These are phyloP conservation scores for Acer yangbiense DNA, from an alignment of 345 rosid genomes.

Conservation along the genomic window DNA sequence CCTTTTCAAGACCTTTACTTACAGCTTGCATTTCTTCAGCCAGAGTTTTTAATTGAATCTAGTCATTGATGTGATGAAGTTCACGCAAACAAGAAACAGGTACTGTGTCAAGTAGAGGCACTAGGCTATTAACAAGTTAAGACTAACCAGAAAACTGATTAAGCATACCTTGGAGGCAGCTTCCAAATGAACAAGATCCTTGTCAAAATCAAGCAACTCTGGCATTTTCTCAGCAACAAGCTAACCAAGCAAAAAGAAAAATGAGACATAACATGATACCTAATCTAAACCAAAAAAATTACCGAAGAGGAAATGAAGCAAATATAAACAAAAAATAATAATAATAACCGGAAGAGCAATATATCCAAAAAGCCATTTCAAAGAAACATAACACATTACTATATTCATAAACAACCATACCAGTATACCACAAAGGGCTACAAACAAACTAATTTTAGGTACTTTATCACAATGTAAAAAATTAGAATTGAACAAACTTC, in stretches of 20 bases:
- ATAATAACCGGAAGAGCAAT: not conserved
- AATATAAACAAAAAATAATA: not conserved
- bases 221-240: conserved; percentile 95
- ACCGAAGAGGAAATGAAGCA: not conserved
- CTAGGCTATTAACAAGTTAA: conserved; percentile 20
- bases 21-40: conserved; percentile 99
- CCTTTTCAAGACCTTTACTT: conserved; percentile 93
- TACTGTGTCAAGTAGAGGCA: not conserved
- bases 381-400: not conserved
- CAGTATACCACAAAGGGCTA: not conserved
- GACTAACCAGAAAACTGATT: not conserved
- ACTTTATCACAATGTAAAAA: conserved; percentile 1
- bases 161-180: conserved; percentile 90
- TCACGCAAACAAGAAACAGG: conserved; percentile 3
- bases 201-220: conserved; percentile 83
- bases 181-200: conserved; percentile 87
- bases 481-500: not conserved
- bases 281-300: not conserved
- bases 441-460: not conserved
- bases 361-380: not conserved
- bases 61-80: conserved; percentile 18
- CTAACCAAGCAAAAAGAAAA: conserved; percentile 39
- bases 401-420: not conserved
- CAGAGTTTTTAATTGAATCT: conserved; percentile 93
- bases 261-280: not conserved